Evolutionary conservation across 192 early-diverging fungal species (phyloP).

Genomic region (Entomortierella chlamydospora): DNA sequence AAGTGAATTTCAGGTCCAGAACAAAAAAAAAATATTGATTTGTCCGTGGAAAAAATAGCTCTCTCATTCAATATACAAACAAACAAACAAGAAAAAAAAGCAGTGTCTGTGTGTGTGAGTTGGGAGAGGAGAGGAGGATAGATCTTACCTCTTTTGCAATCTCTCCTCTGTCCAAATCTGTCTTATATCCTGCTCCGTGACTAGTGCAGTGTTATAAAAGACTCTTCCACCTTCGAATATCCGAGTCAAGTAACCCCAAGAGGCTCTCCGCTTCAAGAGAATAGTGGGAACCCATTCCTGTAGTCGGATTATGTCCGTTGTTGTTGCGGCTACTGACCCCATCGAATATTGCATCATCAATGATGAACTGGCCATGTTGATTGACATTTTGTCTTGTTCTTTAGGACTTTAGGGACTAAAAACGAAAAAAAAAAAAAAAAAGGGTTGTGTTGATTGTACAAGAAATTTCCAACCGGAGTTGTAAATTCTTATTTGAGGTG

Average conservation of each 20-base stretch:
- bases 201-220: slow-evolving; percentile 35
- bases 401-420: not conserved
- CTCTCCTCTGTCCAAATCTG: slow-evolving; percentile 33
- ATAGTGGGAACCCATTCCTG: slow-evolving; percentile 33
- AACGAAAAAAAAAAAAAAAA: not conserved
- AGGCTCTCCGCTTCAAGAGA: slow-evolving; percentile 4
- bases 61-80: slow-evolving; percentile 2
- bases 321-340: not conserved
- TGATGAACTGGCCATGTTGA: no score
- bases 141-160: slow-evolving; percentile 41
- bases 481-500: no score
- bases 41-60: no score
- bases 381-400: not conserved
- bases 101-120: no score
- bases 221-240: slow-evolving; percentile 35
- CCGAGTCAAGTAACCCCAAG: slow-evolving; percentile 21
- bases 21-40: no score
- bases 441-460: not conserved
- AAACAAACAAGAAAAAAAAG: no score
- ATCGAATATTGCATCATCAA: no score
- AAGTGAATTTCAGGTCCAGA: no score
- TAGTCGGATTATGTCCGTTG: not conserved
- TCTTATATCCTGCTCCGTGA: slow-evolving; percentile 32
- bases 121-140: no score
- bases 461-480: no score